These are phyloP conservation scores for Peronosclerospora sorghi DNA, from an alignment of 352 stramenopile species.

Conservation along the genomic window DNA sequence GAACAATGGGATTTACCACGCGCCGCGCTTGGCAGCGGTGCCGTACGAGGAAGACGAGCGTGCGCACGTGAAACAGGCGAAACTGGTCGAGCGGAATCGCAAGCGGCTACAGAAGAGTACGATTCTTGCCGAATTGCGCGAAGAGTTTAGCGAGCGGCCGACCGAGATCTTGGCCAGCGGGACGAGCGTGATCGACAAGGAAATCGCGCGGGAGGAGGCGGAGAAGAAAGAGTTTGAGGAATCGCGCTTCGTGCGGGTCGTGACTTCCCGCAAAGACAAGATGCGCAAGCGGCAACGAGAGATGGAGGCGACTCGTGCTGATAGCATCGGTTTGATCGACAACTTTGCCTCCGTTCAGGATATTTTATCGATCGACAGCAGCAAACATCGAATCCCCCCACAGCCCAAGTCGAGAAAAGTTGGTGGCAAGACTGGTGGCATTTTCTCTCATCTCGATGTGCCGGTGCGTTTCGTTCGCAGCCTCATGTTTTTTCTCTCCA, in stretches of 20 bases:
- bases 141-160: conserved; percentile 78
- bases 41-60: conserved; percentile 81
- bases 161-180: conserved; percentile 57
- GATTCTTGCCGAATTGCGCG: conserved; percentile 72
- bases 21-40: conserved; percentile 61
- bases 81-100: conserved; percentile 65
- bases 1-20: conserved; percentile 70
- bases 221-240: conserved; percentile 83
- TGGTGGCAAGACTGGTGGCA: conserved; percentile 66
- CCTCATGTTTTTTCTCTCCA: background rate
- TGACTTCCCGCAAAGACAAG: conserved; percentile 83
- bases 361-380: conserved; percentile 62
- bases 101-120: conserved; percentile 79
- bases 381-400: conserved; percentile 56
- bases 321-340: conserved; percentile 76
- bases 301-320: conserved; percentile 55
- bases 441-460: conserved; percentile 71
- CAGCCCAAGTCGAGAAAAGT: conserved; percentile 39
- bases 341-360: conserved; percentile 79
- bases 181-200: conserved; percentile 62
- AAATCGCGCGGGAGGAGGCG: conserved; percentile 65
- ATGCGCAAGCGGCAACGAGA: conserved; percentile 80
- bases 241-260: conserved; percentile 74
- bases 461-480: conserved; percentile 22
- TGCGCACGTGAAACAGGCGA: conserved; percentile 66